A percentile compares a stretch with the other conserved stretches of the same genome.
Evolutionary conservation across 2,329 filamentous ascomycete species (phyloP).

Genomic region (Podosphaera xanthii): DNA sequence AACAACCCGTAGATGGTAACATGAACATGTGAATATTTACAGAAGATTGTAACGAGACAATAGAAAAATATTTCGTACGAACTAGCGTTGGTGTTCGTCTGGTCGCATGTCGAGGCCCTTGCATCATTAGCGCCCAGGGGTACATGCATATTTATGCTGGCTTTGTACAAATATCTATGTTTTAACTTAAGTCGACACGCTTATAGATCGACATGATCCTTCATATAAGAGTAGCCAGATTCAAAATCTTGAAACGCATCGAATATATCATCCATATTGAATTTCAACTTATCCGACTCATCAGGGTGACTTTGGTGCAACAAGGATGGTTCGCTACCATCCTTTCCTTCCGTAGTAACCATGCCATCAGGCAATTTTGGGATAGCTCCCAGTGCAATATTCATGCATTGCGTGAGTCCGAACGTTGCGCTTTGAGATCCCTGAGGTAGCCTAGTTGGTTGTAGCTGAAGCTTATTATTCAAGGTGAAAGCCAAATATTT

Average conservation of each 20-base stretch:
- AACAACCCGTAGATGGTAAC: no score
- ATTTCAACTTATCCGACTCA: neutral
- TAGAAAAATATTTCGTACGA: no score
- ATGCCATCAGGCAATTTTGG: neutral
- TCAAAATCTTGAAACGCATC: neutral
- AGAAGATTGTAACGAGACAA: no score
- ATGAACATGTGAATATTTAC: no score
- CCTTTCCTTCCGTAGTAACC: neutral
- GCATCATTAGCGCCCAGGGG: no score
- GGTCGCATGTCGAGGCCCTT: no score
- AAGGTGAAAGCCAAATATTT: constrained; percentile 1
- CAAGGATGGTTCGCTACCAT: neutral
- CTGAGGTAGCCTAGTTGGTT: neutral
- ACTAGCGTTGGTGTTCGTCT: no score
- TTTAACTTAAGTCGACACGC: no score
- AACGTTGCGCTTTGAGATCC: neutral
- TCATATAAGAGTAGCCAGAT: neutral
- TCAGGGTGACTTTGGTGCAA: neutral
- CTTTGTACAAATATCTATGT: no score
- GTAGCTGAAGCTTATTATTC: neutral
- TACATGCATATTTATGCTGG: no score
- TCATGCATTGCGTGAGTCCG: neutral
- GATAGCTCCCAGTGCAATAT: neutral
- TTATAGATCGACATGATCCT: no score
- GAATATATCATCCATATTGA: neutral